Conservation (phyloP, 768 basidiomycete genomes). For the Krasilnikovozyma curviuscula region DNA sequence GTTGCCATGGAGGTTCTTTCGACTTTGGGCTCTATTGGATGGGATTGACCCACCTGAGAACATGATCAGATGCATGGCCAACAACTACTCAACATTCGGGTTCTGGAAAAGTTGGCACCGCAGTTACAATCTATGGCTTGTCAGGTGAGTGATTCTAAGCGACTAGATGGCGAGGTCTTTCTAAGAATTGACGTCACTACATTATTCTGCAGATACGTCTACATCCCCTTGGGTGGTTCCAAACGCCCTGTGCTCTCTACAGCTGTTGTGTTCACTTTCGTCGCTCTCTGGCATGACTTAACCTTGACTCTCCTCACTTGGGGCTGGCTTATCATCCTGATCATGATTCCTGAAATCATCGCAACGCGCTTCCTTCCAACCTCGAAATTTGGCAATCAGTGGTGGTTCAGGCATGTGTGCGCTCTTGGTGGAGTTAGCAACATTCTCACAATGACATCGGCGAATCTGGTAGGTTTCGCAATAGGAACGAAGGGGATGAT, state of each 20-base stretch:
- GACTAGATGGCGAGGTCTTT: not conserved
- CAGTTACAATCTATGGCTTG: conserved; percentile 87
- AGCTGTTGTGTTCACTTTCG: conserved; percentile 75
- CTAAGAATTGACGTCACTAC: not conserved
- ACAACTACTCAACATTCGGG: conserved; percentile 79
- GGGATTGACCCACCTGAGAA: conserved; percentile 91
- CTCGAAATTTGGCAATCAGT: conserved; percentile 40
- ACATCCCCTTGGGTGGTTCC: conserved; percentile 72
- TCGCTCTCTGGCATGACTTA: conserved; percentile 93
- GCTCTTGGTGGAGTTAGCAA: conserved; percentile 69
- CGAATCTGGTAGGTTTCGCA: conserved; percentile 89
- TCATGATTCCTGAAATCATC: conserved; percentile 67
- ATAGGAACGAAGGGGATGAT: conserved; percentile 61
- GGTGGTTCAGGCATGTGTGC: conserved; percentile 74
- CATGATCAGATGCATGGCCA: conserved; percentile 96
- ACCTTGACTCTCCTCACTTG: conserved; percentile 71
- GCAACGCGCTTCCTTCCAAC: conserved; percentile 41
- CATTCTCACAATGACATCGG: conserved; percentile 69
- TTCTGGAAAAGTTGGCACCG: conserved; percentile 98
- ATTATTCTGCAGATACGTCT: conserved; percentile 52
- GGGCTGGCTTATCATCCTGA: conserved; percentile 88
- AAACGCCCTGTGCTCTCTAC: conserved; percentile 42
- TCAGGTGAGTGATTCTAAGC: conserved; percentile 37
- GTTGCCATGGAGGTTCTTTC: conserved; percentile 91
- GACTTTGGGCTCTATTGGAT: conserved; percentile 72